These are phyloP conservation scores for Astrocystis sublimbata DNA, from an alignment of 495 filamentous ascomycete genomes.

Conservation along the genomic window DNA sequence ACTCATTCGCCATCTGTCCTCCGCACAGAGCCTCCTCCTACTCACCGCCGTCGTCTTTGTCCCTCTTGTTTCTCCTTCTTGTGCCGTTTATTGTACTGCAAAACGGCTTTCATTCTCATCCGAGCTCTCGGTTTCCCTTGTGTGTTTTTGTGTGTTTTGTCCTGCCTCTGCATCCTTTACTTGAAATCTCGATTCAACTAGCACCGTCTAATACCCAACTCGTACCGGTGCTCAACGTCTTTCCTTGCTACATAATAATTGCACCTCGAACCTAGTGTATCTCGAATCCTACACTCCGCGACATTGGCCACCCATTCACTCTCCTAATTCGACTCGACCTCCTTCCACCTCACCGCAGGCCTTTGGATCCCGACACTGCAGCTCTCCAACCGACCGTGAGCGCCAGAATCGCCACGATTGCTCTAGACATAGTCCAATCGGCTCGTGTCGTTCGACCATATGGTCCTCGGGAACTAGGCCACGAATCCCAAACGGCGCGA, in stretches of 20 bases:
- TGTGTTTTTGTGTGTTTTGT: too few relatives aligned
- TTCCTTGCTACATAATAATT: not conserved
- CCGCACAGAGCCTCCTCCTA: conserved; percentile 8
- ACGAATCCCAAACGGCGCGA: not conserved
- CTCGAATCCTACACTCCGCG: not conserved
- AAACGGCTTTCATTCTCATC: not conserved
- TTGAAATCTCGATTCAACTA: conserved; percentile 3
- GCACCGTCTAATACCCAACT: not conserved
- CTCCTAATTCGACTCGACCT: not conserved
- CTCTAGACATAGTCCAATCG: not conserved
- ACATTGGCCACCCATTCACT: not conserved
- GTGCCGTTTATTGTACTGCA: conserved; percentile 8
- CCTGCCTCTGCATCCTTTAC: not conserved
- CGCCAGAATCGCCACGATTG: conserved; percentile 10
- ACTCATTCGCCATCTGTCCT: conserved; percentile 12
- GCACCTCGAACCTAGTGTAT: not conserved
- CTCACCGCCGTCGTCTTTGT: conserved; percentile 17
- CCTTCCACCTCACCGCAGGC: not conserved
- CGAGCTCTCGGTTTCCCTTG: conserved; percentile 5
- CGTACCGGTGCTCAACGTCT: not conserved
- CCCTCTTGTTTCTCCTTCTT: conserved; percentile 9
- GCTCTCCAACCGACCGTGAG: not conserved
- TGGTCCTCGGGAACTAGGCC: not conserved
- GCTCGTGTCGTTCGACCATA: not conserved
- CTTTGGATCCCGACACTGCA: conserved; percentile 1